Evolutionary conservation across 352 stramenopile genomes (phyloP).

Genomic region (Pilasporangium apinafurcum): DNA sequence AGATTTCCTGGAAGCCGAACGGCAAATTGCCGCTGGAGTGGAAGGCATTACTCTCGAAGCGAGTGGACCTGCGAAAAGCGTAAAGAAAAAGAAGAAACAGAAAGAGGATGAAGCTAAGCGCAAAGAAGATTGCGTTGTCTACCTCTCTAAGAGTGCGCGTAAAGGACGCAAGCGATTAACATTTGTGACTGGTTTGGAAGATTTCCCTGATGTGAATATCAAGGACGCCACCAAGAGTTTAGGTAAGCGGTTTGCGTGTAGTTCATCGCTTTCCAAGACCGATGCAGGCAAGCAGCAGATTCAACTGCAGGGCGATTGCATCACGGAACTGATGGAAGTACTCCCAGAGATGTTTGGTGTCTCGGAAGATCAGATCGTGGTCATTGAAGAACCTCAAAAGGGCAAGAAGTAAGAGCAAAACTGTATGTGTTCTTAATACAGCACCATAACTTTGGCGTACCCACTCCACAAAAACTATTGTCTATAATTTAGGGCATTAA

Average conservation of each 20-base stretch:
- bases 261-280: constrained; percentile 71
- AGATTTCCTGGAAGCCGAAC: constrained; percentile 70
- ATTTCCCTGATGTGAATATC: constrained; percentile 76
- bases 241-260: constrained; percentile 80
- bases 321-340: constrained; percentile 65
- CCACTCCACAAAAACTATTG: too few relatives aligned
- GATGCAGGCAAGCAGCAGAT: constrained; percentile 76
- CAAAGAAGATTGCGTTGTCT: constrained; percentile 61
- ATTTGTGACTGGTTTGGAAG: constrained; percentile 76
- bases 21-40: constrained; percentile 72
- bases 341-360: constrained; percentile 75
- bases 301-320: constrained; percentile 75
- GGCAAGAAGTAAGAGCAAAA: constrained; percentile 32
- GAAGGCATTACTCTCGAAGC: constrained; percentile 72
- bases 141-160: constrained; percentile 64
- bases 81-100: constrained; percentile 84
- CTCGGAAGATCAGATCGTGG: constrained; percentile 63
- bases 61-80: constrained; percentile 49
- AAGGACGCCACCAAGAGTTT: constrained; percentile 79
- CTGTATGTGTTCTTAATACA: too few relatives aligned
- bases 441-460: too few relatives aligned
- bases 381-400: constrained; percentile 63
- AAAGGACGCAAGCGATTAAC: constrained; percentile 79
- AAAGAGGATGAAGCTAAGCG: constrained; percentile 69
- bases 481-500: too few relatives aligned